Base-by-base conservation (phyloP, 2,329 filamentous ascomycete genomes). In the Zymoseptoria ardabiliae region DNA sequence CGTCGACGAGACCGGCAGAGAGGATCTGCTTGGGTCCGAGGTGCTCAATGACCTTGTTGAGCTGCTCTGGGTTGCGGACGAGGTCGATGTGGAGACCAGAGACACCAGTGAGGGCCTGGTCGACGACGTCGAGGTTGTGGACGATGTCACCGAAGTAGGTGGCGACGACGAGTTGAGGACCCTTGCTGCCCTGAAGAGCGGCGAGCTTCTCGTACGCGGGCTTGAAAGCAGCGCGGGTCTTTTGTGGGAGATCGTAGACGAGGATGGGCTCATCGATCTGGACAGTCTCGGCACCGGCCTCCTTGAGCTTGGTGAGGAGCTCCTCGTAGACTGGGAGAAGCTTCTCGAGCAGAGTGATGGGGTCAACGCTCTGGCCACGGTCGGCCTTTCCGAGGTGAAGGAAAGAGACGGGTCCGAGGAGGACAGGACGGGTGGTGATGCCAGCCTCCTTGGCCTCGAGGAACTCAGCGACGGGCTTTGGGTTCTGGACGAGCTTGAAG, bases 61-160 rank as follows among this genome's bases (percentile, higher is more conserved):
- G 88, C 83, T 99, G 94, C 84, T 97, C 93, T 58, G 94, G 94
- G 85, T 97, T 93, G 77, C 94, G 91, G 78, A 97, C 94, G 68
- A 97, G 88, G 79, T 99, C 94, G 68, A 97, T 75, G 83, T 99
- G 94, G 70, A 99, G 84, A 72, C 84, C 93, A 77, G 95, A 85
- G 73, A 96, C 78, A 72, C 85, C 85, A 68, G 83, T 77, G 65
- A 87, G 76, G 76, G 87, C 84, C 74, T 90, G 85, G 62, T 73
- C 69, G 71, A 99, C 79, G 68, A 91, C 85, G 73, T 97, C 91
- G 69, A 97, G 85, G 87, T 99, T 99, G 89, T 99, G 94, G 72
- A 97, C 91, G 68, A 99, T 91, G 78, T 99, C 94, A 81, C 94
- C 94, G 74, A 99, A 99, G 86, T 97, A 99, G 74, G 94, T 97